phyloP scores from a whole-genome alignment of 2,329 filamentous ascomycete genomes.

The Dryadomyces sulphureus region DNA sequence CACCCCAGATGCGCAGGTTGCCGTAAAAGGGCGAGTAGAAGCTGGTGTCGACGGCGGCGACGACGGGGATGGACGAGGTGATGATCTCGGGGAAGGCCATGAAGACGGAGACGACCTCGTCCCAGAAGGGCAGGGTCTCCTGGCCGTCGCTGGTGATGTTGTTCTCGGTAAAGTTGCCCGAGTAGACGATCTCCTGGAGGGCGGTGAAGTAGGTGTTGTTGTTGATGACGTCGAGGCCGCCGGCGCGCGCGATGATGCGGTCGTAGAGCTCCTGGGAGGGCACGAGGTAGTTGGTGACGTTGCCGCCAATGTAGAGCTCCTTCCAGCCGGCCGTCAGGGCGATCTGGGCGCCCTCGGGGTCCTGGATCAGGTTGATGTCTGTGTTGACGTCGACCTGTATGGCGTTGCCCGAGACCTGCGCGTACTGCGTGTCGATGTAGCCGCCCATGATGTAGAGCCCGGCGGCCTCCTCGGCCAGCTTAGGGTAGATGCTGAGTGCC shows the following conservation, averaged over 20 bases:
- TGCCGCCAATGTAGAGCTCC: conserved; percentile 6
- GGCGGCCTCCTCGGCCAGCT: conserved; percentile 4
- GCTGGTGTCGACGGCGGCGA: conserved; percentile 4
- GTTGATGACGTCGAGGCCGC: conserved; percentile 4
- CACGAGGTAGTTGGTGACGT: conserved; percentile 7
- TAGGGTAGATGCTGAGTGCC: conserved; percentile 4
- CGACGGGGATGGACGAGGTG: neutral
- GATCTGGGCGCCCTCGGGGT: conserved; percentile 5
- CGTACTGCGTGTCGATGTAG: conserved; percentile 3
- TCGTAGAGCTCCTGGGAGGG: conserved; percentile 5
- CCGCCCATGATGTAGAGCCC: conserved; percentile 6
- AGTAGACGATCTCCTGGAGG: conserved; percentile 3
- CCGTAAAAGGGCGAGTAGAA: conserved; percentile 7
- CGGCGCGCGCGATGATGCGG: conserved; percentile 2
- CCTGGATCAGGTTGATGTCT: conserved; percentile 7
- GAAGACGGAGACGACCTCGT: conserved; percentile 5
- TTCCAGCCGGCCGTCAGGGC: conserved; percentile 6
- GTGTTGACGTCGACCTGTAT: conserved; percentile 7
- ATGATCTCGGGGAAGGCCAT: conserved; percentile 5
- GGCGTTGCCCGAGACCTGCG: conserved; percentile 2
- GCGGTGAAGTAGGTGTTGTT: conserved; percentile 5
- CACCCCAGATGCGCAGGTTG: conserved; percentile 4
- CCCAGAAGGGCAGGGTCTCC: conserved; percentile 5
- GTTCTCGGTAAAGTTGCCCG: conserved; percentile 5
- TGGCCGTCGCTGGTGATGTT: neutral